Evolutionary conservation across 2,329 filamentous ascomycete species (phyloP).

Genomic region (Fusarium sp.): DNA sequence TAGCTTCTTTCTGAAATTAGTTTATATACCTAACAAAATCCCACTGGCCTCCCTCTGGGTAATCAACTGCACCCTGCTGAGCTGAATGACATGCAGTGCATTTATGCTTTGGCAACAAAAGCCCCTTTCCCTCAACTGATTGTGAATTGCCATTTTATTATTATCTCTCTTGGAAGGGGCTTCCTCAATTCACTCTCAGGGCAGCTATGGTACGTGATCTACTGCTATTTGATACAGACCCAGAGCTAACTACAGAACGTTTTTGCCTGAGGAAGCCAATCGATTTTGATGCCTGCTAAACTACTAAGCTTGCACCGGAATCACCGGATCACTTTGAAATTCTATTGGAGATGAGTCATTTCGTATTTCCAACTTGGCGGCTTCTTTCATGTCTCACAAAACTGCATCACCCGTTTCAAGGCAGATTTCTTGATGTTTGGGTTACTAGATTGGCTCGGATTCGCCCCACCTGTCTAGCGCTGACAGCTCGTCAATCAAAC

Average conservation of each 20-base stretch:
- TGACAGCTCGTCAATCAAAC: constrained; percentile 2
- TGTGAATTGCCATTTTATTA: accelerated
- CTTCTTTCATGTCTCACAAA: neutral
- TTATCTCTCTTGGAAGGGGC: accelerated
- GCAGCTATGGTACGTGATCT: no score
- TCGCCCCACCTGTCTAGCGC: constrained; percentile 13
- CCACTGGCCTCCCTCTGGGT: accelerated
- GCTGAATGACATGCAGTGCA: accelerated
- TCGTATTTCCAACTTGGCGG: neutral
- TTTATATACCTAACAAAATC: accelerated
- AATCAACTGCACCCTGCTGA: no score
- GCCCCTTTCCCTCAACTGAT: accelerated
- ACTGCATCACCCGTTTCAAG: neutral
- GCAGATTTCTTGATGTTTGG: neutral
- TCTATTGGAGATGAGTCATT: neutral
- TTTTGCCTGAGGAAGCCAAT: no score
- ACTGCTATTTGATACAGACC: no score
- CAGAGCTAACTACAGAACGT: no score
- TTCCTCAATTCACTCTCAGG: neutral
- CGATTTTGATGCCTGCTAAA: no score
- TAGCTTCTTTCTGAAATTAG: accelerated
- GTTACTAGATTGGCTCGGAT: neutral
- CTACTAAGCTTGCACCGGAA: neutral
- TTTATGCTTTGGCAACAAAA: neutral
- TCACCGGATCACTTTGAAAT: neutral